Base-by-base conservation (phyloP, 2,329 filamentous ascomycete species). In the Acarospora socialis region DNA sequence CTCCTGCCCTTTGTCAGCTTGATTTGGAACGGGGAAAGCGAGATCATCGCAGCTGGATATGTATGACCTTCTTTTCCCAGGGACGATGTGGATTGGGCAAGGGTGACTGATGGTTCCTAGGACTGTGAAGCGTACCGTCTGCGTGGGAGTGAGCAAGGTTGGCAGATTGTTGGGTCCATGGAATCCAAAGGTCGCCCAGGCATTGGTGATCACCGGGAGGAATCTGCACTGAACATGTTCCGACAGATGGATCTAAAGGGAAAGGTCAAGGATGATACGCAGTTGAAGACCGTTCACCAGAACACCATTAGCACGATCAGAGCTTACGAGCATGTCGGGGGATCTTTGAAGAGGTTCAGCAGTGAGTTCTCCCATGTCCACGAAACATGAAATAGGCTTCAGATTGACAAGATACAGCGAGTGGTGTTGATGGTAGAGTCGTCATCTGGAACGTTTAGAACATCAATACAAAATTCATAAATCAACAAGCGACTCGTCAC, bases 171-270 rank as follows among this genome's bases (percentile, higher is more conserved):
- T 21, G 86, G 84, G 19, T 78, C 81, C 3, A 62, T 95, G 39
- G 86, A 94, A 60, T 63, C 65, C 29, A 84, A 86, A 59, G 66
- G 70, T 30, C 61, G 68, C 4, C 63, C 68, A 17, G 77, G 70
- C 24, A 54, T 65, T 34, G 61, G 57, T 2, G 74, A 68, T 36
- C 62, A 64, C 37, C 70, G 79, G 19, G 90, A 95, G 58, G 90
- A 95, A 55, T 90, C 81, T 43, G 90, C 90, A 15, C 64, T 94
- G 54, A 93, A 95, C 59, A 93, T 95, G 83, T 98, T 98, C 63
- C 74, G 76, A 49, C 86, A 94, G 63, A 95, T 98, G 90, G 90
- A 98, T 57, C 68, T 98, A 43, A 93, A 90, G 68, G 90, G 90
- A 40, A 92, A 92, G 60, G 64, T 68, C 34, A 82, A 82, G 52